phyloP scores from a whole-genome alignment of 2,329 filamentous ascomycete genomes.

The Coniochaeta sp. region DNA sequence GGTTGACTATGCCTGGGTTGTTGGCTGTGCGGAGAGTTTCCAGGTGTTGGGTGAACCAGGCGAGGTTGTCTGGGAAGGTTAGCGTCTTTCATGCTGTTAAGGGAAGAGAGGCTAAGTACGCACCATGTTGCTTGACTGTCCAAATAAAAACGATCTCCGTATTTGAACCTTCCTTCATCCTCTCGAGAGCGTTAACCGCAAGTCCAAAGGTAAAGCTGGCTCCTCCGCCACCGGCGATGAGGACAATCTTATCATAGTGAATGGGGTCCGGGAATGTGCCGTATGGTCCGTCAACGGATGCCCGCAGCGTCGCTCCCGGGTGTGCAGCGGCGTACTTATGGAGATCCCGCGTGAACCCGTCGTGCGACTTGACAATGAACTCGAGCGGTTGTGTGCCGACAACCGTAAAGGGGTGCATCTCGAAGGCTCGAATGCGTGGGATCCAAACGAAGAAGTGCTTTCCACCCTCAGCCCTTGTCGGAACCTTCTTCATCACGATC shows the following conservation, averaged over 20 bases:
- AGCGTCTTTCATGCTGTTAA: constrained; percentile 1
- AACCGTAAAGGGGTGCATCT: constrained; percentile 61
- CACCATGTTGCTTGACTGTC: constrained; percentile 39
- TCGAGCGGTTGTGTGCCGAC: constrained; percentile 44
- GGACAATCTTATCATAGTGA: constrained; percentile 47
- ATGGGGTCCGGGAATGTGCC: constrained; percentile 46
- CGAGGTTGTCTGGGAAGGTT: constrained; percentile 20
- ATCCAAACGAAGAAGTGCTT: constrained; percentile 61
- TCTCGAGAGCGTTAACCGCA: constrained; percentile 36
- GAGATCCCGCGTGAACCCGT: constrained; percentile 52
- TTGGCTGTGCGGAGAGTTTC: constrained; percentile 28
- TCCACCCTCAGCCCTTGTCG: constrained; percentile 39
- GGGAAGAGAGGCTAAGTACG: constrained; percentile 9
- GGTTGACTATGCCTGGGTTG: constrained; percentile 28
- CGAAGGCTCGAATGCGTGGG: constrained; percentile 45
- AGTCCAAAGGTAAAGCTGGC: constrained; percentile 51
- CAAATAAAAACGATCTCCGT: constrained; percentile 41
- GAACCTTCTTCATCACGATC: constrained; percentile 44
- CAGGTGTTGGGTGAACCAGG: constrained; percentile 32
- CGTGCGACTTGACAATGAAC: constrained; percentile 50
- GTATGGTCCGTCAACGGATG: constrained; percentile 53
- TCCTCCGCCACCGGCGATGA: constrained; percentile 55
- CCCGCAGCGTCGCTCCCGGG: constrained; percentile 39
- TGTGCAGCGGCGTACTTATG: constrained; percentile 42
- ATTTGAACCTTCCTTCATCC: constrained; percentile 27